Percentiles rank a stretch among this genome's conserved stretches.
Evolutionary conservation across 2,329 filamentous ascomycete species (phyloP).

Genomic region (Aureobasidium lini): DNA sequence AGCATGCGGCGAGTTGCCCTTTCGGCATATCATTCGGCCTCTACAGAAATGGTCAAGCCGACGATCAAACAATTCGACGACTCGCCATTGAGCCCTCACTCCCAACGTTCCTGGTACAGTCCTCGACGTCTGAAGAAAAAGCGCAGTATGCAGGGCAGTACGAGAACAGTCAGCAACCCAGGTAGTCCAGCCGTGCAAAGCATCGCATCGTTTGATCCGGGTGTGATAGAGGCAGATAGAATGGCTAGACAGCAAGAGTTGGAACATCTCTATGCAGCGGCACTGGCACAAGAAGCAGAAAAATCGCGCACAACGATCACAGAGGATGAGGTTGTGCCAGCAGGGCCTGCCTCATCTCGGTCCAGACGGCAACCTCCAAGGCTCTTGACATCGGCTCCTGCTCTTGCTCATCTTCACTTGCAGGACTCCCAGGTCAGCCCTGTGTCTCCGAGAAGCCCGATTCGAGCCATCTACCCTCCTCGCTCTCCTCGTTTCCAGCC

Average conservation of each 20-base stretch:
- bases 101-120: slow-evolving; percentile 24
- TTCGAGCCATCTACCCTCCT: slow-evolving; percentile 43
- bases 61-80: slow-evolving; percentile 27
- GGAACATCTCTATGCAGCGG: slow-evolving; percentile 83
- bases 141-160: slow-evolving; percentile 23
- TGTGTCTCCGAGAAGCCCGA: slow-evolving; percentile 30
- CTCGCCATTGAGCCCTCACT: slow-evolving; percentile 26
- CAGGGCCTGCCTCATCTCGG: neutral
- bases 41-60: slow-evolving; percentile 52
- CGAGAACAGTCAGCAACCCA: slow-evolving; percentile 34
- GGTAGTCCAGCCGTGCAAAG: slow-evolving; percentile 44
- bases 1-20: slow-evolving; percentile 35
- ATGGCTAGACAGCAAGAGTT: slow-evolving; percentile 72
- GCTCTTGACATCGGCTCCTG: slow-evolving; percentile 22
- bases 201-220: slow-evolving; percentile 67
- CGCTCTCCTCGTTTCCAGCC: slow-evolving; percentile 18
- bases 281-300: slow-evolving; percentile 75
- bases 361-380: slow-evolving; percentile 18
- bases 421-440: slow-evolving; percentile 30
- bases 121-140: slow-evolving; percentile 20
- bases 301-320: slow-evolving; percentile 25
- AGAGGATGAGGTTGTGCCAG: slow-evolving; percentile 5
- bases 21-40: slow-evolving; percentile 43
- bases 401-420: slow-evolving; percentile 22
- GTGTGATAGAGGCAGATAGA: slow-evolving; percentile 66